Base-by-base conservation (phyloP, 768 basidiomycete genomes). In the Rhodosporidiobolus odoratus region DNA sequence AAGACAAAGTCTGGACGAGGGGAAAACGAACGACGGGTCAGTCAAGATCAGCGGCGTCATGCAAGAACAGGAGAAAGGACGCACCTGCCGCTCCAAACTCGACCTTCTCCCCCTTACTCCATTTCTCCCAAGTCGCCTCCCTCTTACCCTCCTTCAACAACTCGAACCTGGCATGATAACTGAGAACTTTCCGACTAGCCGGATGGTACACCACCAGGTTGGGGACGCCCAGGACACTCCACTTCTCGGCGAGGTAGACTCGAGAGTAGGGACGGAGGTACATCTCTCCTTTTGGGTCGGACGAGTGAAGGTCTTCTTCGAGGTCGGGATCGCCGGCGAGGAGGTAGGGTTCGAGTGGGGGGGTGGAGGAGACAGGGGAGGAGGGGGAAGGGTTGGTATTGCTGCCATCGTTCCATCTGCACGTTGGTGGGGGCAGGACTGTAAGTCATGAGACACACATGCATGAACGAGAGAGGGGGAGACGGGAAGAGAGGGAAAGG, bases 211-310 rank as follows among this genome's bases (percentile, higher is more conserved):
- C 68, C 3, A 64, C 66, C 2, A 76, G 34, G 25, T 69, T 71
- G 1, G 76, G 76, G 2, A 73, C 65, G 35, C 66, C 67, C 23
- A 72, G 61, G 16, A 76, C 64, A 27, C 58, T 59, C 62, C 69
- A 73, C 62, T 73, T 75, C 32, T 67, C 65, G 3, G 74, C 66
- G 17, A 76, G 62, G 67, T 66, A 54, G 9, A 72, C 76, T 34
- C 76, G 60, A n/a, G 66, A 68, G 69, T 64, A 76, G 19, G 76
- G 76, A 10, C 76, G 65, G 30, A 74, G 66, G 72, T 76, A 76
- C 5, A 70, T 57, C 2, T 48, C 23, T 10, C 68, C 56, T 5
- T 30, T n/a, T 1, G 71, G 65, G 59, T 68, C 69, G 17, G 57
- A n/a, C 2, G 25, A 9, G 60, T 43, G 40, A 6, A 65, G 48